phyloP scores from a whole-genome alignment of 1,284 basidiomycete species.

The Ganoderma leucocontextum region DNA sequence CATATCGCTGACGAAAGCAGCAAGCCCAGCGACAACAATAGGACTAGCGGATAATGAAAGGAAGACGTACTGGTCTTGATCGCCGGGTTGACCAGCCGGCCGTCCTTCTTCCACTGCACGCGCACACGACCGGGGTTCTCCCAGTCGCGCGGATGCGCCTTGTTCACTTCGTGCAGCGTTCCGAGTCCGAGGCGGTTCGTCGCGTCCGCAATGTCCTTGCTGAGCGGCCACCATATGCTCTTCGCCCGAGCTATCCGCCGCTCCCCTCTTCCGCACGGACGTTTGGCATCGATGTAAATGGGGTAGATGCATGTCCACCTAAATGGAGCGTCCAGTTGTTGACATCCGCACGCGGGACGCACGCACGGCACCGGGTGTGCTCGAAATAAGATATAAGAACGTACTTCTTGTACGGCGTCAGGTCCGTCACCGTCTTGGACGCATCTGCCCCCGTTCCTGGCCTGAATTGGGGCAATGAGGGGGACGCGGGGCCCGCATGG shows the following conservation, averaged over 20 bases:
- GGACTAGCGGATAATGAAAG: background rate
- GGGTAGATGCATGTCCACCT: constrained; percentile 97
- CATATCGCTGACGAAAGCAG: background rate
- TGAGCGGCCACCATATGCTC: constrained; percentile 94
- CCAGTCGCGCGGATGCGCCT: constrained; percentile 95
- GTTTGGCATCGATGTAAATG: constrained; percentile 96
- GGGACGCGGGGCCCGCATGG: constrained; percentile 60
- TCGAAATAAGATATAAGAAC: constrained; percentile 16
- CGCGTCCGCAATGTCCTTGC: constrained; percentile 90
- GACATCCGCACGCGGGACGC: constrained; percentile 11
- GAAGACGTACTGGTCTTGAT: constrained; percentile 81
- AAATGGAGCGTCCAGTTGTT: background rate
- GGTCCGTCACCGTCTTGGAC: constrained; percentile 62
- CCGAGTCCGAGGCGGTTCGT: constrained; percentile 80
- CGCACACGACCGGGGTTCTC: constrained; percentile 94
- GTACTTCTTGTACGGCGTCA: constrained; percentile 82
- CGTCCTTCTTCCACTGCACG: constrained; percentile 89
- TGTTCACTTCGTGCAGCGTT: constrained; percentile 87
- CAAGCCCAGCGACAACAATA: too few species aligned
- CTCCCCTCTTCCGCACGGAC: constrained; percentile 83
- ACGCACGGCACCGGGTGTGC: constrained; percentile 4
- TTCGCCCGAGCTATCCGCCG: constrained; percentile 84
- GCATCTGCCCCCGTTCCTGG: constrained; percentile 30
- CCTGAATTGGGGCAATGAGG: constrained; percentile 48
- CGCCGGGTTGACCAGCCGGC: constrained; percentile 71